These are phyloP conservation scores for Pichiaceae sp. DNA, from an alignment of 1,139 yeast genomes.

Conservation along the genomic window DNA sequence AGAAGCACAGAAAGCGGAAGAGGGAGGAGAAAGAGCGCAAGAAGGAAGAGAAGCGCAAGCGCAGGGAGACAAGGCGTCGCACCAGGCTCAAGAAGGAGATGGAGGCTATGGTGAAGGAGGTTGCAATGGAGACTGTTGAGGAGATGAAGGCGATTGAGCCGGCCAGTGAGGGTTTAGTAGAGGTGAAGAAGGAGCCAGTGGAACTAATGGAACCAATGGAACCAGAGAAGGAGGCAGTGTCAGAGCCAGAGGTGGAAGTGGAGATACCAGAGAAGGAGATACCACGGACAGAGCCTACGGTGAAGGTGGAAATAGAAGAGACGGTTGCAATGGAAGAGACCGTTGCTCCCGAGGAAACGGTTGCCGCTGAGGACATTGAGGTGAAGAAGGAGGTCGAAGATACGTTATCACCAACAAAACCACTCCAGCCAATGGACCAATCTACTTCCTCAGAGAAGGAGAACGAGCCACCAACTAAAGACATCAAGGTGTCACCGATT, in stretches of 20 bases:
- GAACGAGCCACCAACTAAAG: background rate
- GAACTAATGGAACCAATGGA: background rate
- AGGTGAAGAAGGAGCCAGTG: background rate
- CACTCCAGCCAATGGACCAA: background rate
- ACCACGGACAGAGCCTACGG: background rate
- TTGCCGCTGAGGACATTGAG: background rate
- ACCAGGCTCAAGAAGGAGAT: slow-evolving; percentile 3
- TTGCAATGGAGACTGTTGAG: background rate
- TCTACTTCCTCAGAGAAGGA: background rate
- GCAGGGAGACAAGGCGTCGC: slow-evolving; percentile 3
- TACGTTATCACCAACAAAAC: background rate
- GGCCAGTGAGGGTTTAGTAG: background rate
- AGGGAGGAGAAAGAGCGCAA: slow-evolving; percentile 1
- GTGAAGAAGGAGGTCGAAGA: background rate
- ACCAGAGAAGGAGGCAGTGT: background rate
- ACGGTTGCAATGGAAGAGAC: background rate
- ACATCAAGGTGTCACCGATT: background rate
- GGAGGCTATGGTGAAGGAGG: background rate
- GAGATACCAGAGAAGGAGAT: background rate
- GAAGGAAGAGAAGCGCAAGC: slow-evolving; percentile 4
- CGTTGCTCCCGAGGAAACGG: background rate
- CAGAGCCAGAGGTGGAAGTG: background rate
- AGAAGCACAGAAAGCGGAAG: background rate
- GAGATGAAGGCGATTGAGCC: background rate
- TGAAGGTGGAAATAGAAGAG: background rate